Base-by-base conservation (phyloP, 495 filamentous ascomycete genomes). In the Alectoria sarmentosa region DNA sequence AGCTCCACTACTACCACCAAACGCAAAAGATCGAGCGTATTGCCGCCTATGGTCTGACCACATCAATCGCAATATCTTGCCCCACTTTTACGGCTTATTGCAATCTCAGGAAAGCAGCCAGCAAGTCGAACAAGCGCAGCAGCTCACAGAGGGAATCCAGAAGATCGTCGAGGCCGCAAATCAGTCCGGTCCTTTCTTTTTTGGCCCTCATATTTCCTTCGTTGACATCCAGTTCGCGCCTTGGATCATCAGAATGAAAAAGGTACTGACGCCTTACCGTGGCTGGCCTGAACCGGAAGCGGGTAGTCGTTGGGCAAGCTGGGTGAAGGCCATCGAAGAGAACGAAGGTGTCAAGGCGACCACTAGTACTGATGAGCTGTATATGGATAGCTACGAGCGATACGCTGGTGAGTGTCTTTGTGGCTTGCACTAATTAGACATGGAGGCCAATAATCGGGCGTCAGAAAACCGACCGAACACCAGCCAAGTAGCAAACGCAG, bases 171-270 rank as follows among this genome's bases (percentile, higher is more conserved):
- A 86, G 38, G 90, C 85, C 11, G 88, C 90, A 3, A 79, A 89
- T 72, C 68, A 79, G 3, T 67, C 79, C 63, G 93, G 93, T 0
- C 92, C 93, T 0, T 94, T 89, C 73, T 96, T 96, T 74, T 80
- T 94, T 36, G 91, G 91, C 13, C 76, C 78, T 19, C 74, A 83
- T 19, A 75, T 94, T 34, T 87, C 85, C 39, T 89, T 90, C 65
- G 91, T 96, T 5, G 93, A 98, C 69, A 80, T 96, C 30, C 89
- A 94, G 68, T 83, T 93, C 57, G 92, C 92, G 11, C 93, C 93
- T 11, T 98, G 93, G 84, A 82, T 94, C 58, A 70, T 96, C 39
- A 86, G 93, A 1, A 75, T 96, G 61, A 78, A 80, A 17, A 80
- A 86, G 23, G 89, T 96, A 34, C 77, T 96, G 61, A 85, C 86